Base-by-base conservation (phyloP, 2,329 filamentous ascomycete species). In the Lecanosticta acicola region DNA sequence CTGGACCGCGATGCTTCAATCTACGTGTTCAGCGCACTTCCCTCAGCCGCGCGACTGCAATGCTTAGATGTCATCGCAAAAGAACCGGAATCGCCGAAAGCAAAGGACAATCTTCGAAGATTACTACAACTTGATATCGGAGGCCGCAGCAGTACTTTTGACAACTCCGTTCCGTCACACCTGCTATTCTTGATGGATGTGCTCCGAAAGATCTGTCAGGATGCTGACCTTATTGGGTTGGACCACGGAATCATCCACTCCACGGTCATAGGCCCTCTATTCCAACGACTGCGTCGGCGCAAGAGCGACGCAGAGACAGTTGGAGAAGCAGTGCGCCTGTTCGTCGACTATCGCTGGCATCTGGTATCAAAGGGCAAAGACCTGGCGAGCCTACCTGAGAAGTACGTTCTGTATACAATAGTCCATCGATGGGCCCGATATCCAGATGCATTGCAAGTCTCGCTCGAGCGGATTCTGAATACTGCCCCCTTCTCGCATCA, bases 171-270 rank as follows among this genome's bases (percentile, higher is more conserved):
- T 10, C 24, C 46, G 5, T 33, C 38, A 18, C 46, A 51, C 33
- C 32, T 38, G 4, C 34, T 38, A 4, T 51, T 51, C 24, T 32
- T 40, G 11, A 34, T 51, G 16, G 17, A 36, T 35, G 29, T 41
- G 16, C 24, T 51, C 20, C 14, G 41, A 16, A 16, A 20, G 2
- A 19, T 51, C 1, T 46, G 39, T 29, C 19, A 13, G 38, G 48
- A 24, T 16, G 7, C 9, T n/a, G 8, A 7, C 14, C 39, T 13
- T 14, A 36, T 9, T n/a, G 19, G 3, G 4, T 35, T 26, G 32
- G 41, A 19, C 17, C 37, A 16, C 35, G 16, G 24, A 34, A 39
- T 8, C 5, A n/a, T 46, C n/a, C 34, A 38, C 20, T 7, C 24
- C 4, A 39, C 32, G 3, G 26, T 51, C 9, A 16, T 39, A 18